Base-by-base conservation (phyloP, 106 monocot genomes). In the Dendrobium nobile region DNA sequence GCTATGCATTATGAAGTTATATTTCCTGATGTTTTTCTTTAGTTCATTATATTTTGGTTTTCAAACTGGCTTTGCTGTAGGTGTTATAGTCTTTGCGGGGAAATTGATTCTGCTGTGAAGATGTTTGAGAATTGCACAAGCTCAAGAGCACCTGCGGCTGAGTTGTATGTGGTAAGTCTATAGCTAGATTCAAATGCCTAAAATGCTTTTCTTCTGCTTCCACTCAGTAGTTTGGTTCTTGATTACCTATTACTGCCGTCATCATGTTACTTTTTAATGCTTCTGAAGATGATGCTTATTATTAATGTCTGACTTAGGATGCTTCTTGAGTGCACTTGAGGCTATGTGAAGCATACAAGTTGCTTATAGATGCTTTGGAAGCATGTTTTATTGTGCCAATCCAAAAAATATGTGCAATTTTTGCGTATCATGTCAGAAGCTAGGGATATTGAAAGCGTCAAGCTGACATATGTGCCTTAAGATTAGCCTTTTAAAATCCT, bases 81-180 rank as follows among this genome's bases (percentile, higher is more conserved):
- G 83, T 90, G 92, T 64, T 92, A 92, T 83, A 85, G 87, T 76
- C 84, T 79, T 22, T 90, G 86, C 47, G 90, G 86, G 56, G 92
- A 92, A 80, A 85, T 90, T 77, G 90, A 92, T 82, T 88, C 90
- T 82, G 90, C 80, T 73, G 80, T 90, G 31, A 90, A 85, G 77
- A 85, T 90, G 40, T 90, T 92, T 83, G 88, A 90, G 43, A 88
- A 92, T 54, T 90, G 84, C 73, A 83, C 54, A 58, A 92, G 85
- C 79, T 82, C 89, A 79, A 87, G 79, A 56, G 77, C 84, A n/a
- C 86, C 88, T 41, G 26, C 75, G 27, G 79, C 86, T 81, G 92
- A 92, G 88, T 81, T 92, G 61, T 92, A 81, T 83, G 81, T 77
- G 86, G 92, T 92, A 81, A 83, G 88, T 85, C 40, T 72, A 20